These are phyloP conservation scores for Nematocida sp. DNA, from an alignment of 371 early-diverging fungal genomes.

Conservation along the genomic window DNA sequence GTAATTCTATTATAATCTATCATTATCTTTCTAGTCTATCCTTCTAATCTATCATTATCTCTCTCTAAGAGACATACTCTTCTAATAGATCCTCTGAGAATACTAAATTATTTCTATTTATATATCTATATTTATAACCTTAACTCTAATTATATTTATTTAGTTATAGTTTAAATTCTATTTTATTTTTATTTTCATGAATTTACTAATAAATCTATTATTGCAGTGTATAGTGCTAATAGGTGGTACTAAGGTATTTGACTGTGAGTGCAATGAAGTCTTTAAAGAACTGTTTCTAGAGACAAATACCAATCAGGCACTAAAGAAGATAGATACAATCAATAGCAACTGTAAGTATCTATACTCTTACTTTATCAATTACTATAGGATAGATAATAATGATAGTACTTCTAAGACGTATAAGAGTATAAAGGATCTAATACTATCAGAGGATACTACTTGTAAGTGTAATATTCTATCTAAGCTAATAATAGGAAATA, in stretches of 20 bases:
- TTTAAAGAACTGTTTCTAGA: constrained; percentile 23
- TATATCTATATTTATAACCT: too few species aligned
- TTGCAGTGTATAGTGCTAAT: neutral
- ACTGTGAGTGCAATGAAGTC: constrained; percentile 3
- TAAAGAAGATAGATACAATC: neutral
- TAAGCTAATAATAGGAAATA: constrained; percentile 14
- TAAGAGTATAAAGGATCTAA: constrained; percentile 25
- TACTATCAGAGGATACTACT: constrained; percentile 3
- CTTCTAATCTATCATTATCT: neutral
- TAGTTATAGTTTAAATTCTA: neutral
- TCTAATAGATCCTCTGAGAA: too few species aligned
- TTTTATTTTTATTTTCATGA: neutral
- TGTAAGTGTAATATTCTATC: constrained; percentile 22
- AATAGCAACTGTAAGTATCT: constrained; percentile 29
- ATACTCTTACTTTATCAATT: constrained; percentile 37
- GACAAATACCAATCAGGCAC: constrained; percentile 2
- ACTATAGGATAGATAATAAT: constrained; percentile 18
- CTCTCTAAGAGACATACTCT: too few species aligned
- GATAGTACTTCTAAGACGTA: too few species aligned
- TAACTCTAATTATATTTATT: too few species aligned
- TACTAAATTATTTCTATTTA: too few species aligned
- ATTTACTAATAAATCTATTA: neutral
- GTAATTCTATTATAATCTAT: neutral
- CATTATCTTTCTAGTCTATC: neutral
- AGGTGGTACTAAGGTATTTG: neutral